phyloP scores from a whole-genome alignment of 345 rosid genomes.

The Zanthoxylum bungeanum region DNA sequence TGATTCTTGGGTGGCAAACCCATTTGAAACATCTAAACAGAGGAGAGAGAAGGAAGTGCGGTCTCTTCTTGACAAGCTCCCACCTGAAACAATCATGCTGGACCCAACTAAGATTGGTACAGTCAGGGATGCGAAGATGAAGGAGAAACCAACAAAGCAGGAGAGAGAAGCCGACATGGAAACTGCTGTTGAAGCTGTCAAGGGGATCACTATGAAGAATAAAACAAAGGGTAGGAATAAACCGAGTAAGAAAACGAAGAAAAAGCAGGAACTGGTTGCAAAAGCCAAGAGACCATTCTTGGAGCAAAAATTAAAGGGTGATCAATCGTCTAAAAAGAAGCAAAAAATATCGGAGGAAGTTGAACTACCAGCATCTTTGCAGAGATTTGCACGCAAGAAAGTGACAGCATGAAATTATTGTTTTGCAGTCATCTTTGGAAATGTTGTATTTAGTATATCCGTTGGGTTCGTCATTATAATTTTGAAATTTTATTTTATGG shows the following conservation, averaged over 20 bases:
- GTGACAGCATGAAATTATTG: background rate
- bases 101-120: conserved; percentile 90
- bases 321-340: conserved; percentile 45
- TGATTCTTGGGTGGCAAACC: conserved; percentile 92
- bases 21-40: conserved; percentile 84
- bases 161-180: conserved; percentile 68
- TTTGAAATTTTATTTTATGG: no score
- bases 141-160: conserved; percentile 53
- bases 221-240: conserved; percentile 88
- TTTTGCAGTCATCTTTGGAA: background rate
- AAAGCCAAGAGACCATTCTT: conserved; percentile 64
- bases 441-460: background rate
- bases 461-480: no score
- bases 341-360: conserved; percentile 43
- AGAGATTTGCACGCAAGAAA: conserved; percentile 52
- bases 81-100: conserved; percentile 83
- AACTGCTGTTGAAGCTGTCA: conserved; percentile 56
- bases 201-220: conserved; percentile 48
- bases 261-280: conserved; percentile 52
- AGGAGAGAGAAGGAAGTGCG: conserved; percentile 84
- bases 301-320: conserved; percentile 43
- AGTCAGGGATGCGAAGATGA: conserved; percentile 45
- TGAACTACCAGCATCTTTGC: conserved; percentile 52
- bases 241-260: conserved; percentile 63
- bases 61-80: conserved; percentile 88